Conservation (phyloP, 129 eudicot species). For the Helichrysum umbraculigerum region DNA sequence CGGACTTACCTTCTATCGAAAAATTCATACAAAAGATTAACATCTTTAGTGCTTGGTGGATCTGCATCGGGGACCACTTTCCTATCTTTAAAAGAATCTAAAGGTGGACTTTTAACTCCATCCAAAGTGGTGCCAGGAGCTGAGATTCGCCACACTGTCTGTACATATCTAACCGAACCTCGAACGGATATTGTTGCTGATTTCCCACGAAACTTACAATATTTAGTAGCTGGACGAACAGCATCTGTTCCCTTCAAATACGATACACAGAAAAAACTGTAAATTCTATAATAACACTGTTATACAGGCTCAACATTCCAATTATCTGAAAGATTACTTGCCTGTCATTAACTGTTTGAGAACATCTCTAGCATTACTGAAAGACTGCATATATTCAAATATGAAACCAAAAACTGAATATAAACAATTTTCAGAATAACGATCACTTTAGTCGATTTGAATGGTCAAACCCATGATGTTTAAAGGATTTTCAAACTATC, state of each 20-base stretch:
- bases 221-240: constrained; percentile 34
- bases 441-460: too few species aligned
- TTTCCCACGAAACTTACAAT: constrained; percentile 28
- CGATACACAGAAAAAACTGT: background rate
- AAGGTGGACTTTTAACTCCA: constrained; percentile 39
- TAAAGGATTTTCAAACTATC: too few species aligned
- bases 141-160: constrained; percentile 48
- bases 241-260: constrained; percentile 36
- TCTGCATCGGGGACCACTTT: constrained; percentile 70
- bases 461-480: too few species aligned
- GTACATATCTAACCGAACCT: constrained; percentile 55
- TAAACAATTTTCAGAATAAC: too few species aligned
- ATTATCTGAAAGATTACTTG: constrained; percentile 26
- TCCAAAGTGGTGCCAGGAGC: constrained; percentile 49
- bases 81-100: constrained; percentile 47
- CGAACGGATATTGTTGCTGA: constrained; percentile 23
- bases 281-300: background rate
- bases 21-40: constrained; percentile 33
- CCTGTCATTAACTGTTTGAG: constrained; percentile 46
- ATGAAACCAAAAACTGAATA: too few species aligned
- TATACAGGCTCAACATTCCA: background rate
- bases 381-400: constrained; percentile 40
- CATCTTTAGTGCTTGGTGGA: constrained; percentile 71
- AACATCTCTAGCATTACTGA: constrained; percentile 37
- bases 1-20: background rate